Percentiles rank a stretch among this genome's conserved stretches.
These are phyloP conservation scores for Ogataea siamensis DNA, from an alignment of 805 yeast species.

Conservation along the genomic window DNA sequence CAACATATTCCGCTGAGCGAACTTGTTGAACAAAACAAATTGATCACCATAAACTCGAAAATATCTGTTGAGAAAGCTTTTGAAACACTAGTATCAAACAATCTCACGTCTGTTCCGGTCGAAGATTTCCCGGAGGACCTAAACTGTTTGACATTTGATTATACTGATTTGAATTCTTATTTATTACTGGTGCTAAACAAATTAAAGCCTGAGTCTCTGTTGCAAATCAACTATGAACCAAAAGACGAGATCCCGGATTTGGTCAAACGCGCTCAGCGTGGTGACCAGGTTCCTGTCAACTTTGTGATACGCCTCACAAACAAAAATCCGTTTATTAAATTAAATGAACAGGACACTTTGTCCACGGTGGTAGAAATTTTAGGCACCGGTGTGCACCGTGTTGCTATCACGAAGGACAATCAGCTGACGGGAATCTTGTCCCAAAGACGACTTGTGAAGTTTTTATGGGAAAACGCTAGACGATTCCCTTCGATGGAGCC, in stretches of 20 bases:
- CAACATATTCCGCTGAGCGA: slow-evolving; percentile 67
- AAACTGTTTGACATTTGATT: slow-evolving; percentile 84
- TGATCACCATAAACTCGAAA: slow-evolving; percentile 64
- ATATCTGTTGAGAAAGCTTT: slow-evolving; percentile 86
- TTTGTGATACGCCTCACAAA: slow-evolving; percentile 83
- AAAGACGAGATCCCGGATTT: slow-evolving; percentile 41
- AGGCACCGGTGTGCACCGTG: slow-evolving; percentile 95
- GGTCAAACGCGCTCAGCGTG: slow-evolving; percentile 68
- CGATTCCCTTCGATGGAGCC: slow-evolving; percentile 79
- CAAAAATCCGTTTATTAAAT: slow-evolving; percentile 82
- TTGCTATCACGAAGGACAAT: slow-evolving; percentile 63
- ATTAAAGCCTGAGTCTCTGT: slow-evolving; percentile 40
- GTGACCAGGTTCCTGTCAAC: slow-evolving; percentile 88
- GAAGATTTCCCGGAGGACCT: slow-evolving; percentile 52
- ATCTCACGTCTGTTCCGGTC: slow-evolving; percentile 86
- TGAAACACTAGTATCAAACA: slow-evolving; percentile 66
- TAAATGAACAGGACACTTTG: slow-evolving; percentile 66
- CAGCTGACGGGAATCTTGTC: slow-evolving; percentile 81
- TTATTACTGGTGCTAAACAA: slow-evolving; percentile 81
- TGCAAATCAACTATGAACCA: slow-evolving; percentile 33
- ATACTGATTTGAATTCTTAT: slow-evolving; percentile 85
- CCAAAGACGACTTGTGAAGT: slow-evolving; percentile 82
- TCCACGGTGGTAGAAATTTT: slow-evolving; percentile 77
- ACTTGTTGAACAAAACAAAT: slow-evolving; percentile 73
- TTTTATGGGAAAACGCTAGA: slow-evolving; percentile 90